Conservation (phyloP, 2,329 filamentous ascomycete genomes). For the Onygenales sp. region DNA sequence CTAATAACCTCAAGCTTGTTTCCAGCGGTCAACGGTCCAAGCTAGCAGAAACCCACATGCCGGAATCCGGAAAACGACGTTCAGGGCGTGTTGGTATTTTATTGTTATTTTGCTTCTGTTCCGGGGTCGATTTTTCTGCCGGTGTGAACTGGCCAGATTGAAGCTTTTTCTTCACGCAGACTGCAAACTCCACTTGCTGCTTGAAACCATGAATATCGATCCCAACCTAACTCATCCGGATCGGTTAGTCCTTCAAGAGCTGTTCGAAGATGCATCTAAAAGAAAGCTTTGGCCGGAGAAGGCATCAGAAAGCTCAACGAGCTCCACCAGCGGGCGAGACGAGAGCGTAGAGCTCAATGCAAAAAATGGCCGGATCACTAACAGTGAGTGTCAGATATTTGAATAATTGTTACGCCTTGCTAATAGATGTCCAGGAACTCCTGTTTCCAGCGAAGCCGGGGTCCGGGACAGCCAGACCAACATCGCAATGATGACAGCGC, state of each 20-base stretch:
- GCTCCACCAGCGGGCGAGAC: background rate
- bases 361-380: background rate
- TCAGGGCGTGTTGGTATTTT: background rate
- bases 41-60: background rate
- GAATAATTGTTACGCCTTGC: background rate
- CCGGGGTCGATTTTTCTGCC: background rate
- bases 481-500: constrained; percentile 36
- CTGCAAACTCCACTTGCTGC: background rate
- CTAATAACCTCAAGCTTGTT: no score
- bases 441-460: background rate
- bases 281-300: constrained; percentile 5
- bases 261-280: constrained; percentile 23
- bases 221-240: constrained; percentile 27
- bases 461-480: constrained; percentile 17
- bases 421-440: background rate
- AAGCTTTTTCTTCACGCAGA: background rate
- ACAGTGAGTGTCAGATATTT: background rate
- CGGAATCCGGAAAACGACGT: background rate
- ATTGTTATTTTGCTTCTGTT: background rate
- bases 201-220: constrained; percentile 1
- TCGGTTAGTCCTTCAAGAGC: constrained; percentile 27
- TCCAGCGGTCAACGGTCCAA: no score
- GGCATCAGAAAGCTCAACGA: constrained; percentile 1
- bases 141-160: background rate
- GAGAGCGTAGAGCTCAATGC: no score